phyloP scores from a whole-genome alignment of 352 stramenopile species.

The Globisporangium nagaii region DNA sequence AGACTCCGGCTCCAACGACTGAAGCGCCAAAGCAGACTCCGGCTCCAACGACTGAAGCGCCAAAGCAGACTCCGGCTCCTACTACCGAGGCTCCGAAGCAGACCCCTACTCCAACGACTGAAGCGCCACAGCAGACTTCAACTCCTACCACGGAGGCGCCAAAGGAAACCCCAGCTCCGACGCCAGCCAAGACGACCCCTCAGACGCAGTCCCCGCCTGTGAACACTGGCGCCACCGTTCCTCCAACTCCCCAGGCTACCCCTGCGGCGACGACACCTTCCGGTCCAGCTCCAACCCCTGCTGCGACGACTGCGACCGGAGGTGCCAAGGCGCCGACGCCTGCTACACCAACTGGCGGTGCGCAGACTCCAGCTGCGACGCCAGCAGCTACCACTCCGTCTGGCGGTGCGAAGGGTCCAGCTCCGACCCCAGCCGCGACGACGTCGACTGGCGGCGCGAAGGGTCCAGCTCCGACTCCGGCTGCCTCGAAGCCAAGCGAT shows the following conservation, averaged over 20 bases:
- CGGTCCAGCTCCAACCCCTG: slow-evolving; percentile 2
- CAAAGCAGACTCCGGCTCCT: slow-evolving; percentile 2
- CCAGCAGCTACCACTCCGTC: neutral
- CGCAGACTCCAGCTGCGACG: neutral
- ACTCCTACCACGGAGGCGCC: slow-evolving; percentile 1
- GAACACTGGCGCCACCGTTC: neutral
- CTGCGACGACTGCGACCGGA: neutral
- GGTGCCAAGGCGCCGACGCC: neutral
- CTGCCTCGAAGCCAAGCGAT: slow-evolving; percentile 2
- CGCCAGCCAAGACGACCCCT: neutral
- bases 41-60: neutral
- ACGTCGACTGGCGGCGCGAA: neutral
- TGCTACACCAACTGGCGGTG: neutral
- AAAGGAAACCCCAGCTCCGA: neutral
- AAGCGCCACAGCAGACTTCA: neutral
- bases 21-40: neutral
- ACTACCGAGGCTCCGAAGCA: neutral
- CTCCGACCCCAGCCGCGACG: slow-evolving; percentile 2
- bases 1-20: no score
- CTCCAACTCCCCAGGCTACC: slow-evolving; percentile 1
- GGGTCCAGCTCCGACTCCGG: slow-evolving; percentile 1
- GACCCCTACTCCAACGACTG: neutral
- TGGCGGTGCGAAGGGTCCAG: neutral
- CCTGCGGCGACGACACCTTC: neutral
- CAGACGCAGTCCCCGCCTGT: neutral